Base-by-base conservation (phyloP, 129 eudicot species). In the Lactuca sativa region DNA sequence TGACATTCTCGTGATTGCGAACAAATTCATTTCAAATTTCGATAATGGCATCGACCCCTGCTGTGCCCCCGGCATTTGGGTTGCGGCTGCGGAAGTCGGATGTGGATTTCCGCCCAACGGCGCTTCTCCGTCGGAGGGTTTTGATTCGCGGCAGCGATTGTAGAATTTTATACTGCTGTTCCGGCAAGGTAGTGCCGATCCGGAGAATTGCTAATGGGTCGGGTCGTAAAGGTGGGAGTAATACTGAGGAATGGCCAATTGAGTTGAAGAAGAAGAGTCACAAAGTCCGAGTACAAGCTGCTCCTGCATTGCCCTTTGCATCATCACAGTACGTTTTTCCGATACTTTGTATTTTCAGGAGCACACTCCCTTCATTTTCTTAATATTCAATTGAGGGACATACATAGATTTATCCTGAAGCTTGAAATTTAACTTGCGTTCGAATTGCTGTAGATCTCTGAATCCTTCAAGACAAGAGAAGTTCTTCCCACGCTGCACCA, bases 401-500 rank as follows among this genome's bases (percentile, higher is more conserved):
- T 3, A 36, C 38, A 36, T 36, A 36, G 38, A 36, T 36, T 36
- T 36, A 36, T 0, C 77, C 13, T 36, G 57, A 74, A 58, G 47
- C 63, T 60, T n/a, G 5, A 56, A 31, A 11, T 49, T 36, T 17
- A 7, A 0, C 17, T 40, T 56, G 37, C 30, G n/a, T 57, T 61
- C 9, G 21, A 53, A 43, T 30, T 69, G 53, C 5, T 61, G 77
- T 87, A 91, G 97, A 62, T 78, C 85, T 67, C 70, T 83, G 40
- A 76, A 70, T 74, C 71, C 40, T 82, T 78, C 89, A 15, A 92
- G 86, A 74, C 98, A 77, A 78, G 90, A 86, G 55, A 90, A 86
- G 59, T 90, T 84, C 80, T 90, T 71, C 64, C 83, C 96, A 0
- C 91, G 98, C 4, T 89, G 96, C 67, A 82, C 83, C 8, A 93